Evolutionary conservation across 495 filamentous ascomycete genomes (phyloP).

Genomic region (Chaetomidium leptoderma): DNA sequence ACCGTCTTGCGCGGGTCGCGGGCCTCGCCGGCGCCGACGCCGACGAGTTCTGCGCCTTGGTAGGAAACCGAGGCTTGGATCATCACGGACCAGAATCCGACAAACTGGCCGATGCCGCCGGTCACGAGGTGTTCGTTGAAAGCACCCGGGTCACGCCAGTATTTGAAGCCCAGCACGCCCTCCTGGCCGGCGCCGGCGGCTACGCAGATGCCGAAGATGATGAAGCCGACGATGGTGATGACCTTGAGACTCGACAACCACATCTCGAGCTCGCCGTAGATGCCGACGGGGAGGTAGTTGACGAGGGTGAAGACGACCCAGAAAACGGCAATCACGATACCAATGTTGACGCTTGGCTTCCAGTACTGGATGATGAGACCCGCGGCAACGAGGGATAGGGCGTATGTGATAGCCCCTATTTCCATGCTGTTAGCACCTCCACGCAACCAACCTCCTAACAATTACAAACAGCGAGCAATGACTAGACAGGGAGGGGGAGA

Average conservation of each 20-base stretch:
- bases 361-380: slow-evolving; percentile 73
- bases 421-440: slow-evolving; percentile 4
- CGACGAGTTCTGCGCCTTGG: slow-evolving; percentile 58
- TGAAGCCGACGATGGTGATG: slow-evolving; percentile 64
- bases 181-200: slow-evolving; percentile 63
- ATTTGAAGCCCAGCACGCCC: slow-evolving; percentile 64
- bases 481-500: background rate
- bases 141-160: slow-evolving; percentile 66
- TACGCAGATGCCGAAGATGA: slow-evolving; percentile 63
- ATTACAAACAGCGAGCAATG: background rate
- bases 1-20: slow-evolving; percentile 56
- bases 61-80: slow-evolving; percentile 47
- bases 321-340: slow-evolving; percentile 72
- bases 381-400: slow-evolving; percentile 70
- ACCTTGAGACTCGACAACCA: slow-evolving; percentile 72
- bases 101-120: slow-evolving; percentile 42
- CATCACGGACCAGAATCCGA: slow-evolving; percentile 45
- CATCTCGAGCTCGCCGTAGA: slow-evolving; percentile 73
- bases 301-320: slow-evolving; percentile 62
- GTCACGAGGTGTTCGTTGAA: slow-evolving; percentile 54
- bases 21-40: slow-evolving; percentile 64
- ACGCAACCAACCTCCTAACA: background rate
- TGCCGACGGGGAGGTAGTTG: slow-evolving; percentile 64
- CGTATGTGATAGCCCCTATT: slow-evolving; percentile 56
- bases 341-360: slow-evolving; percentile 51